phyloP scores from a whole-genome alignment of 768 basidiomycete species.

The Leucocoprinus birnbaumii region DNA sequence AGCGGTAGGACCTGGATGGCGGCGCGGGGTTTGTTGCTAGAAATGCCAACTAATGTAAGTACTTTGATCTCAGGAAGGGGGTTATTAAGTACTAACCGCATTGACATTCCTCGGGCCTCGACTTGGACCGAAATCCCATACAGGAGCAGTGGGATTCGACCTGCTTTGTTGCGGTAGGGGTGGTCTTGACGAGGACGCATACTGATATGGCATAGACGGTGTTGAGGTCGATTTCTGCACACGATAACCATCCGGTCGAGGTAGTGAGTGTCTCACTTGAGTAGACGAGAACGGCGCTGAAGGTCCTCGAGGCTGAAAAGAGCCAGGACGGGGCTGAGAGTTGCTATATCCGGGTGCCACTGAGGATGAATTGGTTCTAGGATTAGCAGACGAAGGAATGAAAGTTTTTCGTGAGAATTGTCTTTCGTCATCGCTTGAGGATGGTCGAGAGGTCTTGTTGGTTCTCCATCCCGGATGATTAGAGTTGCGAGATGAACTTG shows the following conservation, averaged over 20 bases:
- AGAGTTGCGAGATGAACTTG: background rate
- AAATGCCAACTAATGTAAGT: background rate
- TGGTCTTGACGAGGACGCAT: background rate
- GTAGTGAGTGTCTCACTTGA: background rate
- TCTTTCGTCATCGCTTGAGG: slow-evolving; percentile 2
- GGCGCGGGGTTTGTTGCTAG: background rate
- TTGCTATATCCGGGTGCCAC: background rate
- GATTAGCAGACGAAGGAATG: background rate
- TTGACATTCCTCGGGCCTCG: background rate
- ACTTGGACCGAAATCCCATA: background rate
- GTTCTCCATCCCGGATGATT: background rate
- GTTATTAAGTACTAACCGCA: background rate
- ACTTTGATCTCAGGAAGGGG: too few species aligned
- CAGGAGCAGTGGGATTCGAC: background rate
- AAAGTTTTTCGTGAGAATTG: background rate
- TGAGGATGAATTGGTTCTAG: background rate
- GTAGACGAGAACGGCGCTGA: background rate
- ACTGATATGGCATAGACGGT: background rate
- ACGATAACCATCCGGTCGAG: background rate
- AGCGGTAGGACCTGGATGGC: background rate
- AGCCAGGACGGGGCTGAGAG: background rate
- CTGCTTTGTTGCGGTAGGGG: background rate
- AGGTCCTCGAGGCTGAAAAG: background rate
- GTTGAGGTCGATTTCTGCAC: background rate
- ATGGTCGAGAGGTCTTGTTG: background rate